Evolutionary conservation across 2,329 filamentous ascomycete species (phyloP).

Genomic region (Ascocoryne sarcoides): DNA sequence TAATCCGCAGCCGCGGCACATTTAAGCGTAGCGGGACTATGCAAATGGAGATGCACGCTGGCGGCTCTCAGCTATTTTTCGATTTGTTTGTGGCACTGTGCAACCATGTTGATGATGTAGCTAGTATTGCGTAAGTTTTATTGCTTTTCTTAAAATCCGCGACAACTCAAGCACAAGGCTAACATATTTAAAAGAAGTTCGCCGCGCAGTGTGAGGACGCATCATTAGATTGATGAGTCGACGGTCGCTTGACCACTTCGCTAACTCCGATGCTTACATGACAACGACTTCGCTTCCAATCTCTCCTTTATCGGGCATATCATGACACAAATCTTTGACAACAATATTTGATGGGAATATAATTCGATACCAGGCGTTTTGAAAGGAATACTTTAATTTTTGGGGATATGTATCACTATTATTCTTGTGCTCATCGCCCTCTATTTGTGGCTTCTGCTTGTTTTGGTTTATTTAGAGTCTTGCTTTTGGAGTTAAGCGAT

Average conservation of each 20-base stretch:
- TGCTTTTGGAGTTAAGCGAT: too few species aligned
- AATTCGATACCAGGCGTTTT: constrained; percentile 23
- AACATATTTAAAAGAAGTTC: constrained; percentile 18
- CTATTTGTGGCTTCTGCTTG: constrained; percentile 9
- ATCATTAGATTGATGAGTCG: constrained; percentile 12
- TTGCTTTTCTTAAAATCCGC: background rate
- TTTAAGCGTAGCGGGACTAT: constrained; percentile 98
- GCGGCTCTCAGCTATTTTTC: constrained; percentile 79
- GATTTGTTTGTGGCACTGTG: constrained; percentile 97
- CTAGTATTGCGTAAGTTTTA: constrained; percentile 42
- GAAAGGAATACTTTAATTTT: constrained; percentile 3
- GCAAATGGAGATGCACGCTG: constrained; percentile 96
- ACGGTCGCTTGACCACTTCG: constrained; percentile 4
- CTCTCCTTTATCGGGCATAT: background rate
- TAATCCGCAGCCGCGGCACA: constrained; percentile 93
- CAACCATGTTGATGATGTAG: constrained; percentile 95
- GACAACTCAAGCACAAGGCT: too few species aligned
- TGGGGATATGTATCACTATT: constrained; percentile 14
- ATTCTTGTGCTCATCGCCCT: constrained; percentile 1
- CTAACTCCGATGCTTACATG: too few species aligned
- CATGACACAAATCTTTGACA: too few species aligned
- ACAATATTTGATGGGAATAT: background rate
- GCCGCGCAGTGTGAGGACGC: constrained; percentile 23
- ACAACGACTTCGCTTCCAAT: background rate
- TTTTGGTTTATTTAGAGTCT: background rate